A percentile compares a stretch with the other conserved stretches of the same genome.
Conservation (phyloP, 2,329 filamentous ascomycete genomes). For the Diaporthe destruens region DNA sequence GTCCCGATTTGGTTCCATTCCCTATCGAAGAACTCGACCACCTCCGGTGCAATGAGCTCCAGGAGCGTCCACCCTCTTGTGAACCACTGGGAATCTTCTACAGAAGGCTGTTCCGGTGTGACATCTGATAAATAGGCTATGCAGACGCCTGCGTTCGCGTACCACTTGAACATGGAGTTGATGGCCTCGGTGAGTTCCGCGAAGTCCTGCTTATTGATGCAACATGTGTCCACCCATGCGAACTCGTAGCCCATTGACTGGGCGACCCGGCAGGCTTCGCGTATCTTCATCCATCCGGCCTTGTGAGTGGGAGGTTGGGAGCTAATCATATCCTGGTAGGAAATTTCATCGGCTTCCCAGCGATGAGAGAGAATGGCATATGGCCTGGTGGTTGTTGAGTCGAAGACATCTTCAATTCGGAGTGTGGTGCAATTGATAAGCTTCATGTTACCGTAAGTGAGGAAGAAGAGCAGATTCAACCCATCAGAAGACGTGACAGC, state of each 20-base stretch:
- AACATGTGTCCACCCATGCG: background rate
- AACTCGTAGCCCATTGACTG: background rate
- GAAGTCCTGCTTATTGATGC: background rate
- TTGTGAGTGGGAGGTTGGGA: background rate
- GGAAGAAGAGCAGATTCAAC: no score
- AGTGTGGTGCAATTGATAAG: slow-evolving; percentile 8
- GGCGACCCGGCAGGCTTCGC: background rate
- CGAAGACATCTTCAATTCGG: slow-evolving; percentile 4
- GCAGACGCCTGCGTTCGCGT: background rate
- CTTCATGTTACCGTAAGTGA: background rate
- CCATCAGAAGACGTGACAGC: background rate
- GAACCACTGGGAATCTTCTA: background rate
- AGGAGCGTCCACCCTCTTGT: background rate
- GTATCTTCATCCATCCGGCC: background rate
- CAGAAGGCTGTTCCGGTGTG: background rate
- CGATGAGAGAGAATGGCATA: background rate
- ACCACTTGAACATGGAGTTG: background rate
- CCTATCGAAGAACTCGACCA: background rate
- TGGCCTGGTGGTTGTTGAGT: background rate
- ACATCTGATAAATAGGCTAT: background rate
- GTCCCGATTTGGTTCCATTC: background rate
- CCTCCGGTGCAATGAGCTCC: background rate
- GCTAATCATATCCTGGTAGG: background rate
- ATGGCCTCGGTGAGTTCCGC: background rate
- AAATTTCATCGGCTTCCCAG: background rate